Base-by-base conservation (phyloP, 2,329 filamentous ascomycete genomes). In the Colletotrichum kahawae region DNA sequence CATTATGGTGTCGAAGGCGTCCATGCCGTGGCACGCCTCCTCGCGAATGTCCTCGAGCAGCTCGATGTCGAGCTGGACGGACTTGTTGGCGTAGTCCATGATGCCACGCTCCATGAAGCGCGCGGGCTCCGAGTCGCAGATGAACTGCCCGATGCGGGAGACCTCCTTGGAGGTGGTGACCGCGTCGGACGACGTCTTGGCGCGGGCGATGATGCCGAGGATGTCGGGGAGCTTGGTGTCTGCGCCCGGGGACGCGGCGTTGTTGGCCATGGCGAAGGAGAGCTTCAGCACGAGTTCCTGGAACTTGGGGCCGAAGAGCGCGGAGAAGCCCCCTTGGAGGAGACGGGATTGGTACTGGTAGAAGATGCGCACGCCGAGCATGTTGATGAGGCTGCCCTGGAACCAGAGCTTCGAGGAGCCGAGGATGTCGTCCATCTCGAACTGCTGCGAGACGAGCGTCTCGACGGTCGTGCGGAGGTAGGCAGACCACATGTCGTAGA, bases 21-120 rank as follows among this genome's bases (percentile, higher is more conserved):
- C 88, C 88, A 91, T 91, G 10, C 89, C 89, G 27, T 83, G 82
- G 67, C 88, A 90, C 0, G 86, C 87, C 76, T 90, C 89, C 63
- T 88, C 86, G 8, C 89, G 85, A 2, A 90, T 86, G 69, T 89
- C 86, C 75, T 91, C 88, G 4, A 91, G 84, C 2, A 91, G 85
- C 68, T 87, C 85, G 67, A 90, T 89, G 60, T 91, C 88, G 4
- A 89, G 83, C 75, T 88, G 83, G 0, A 90, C 87, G 4, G 86
- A 87, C 70, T 83, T 85, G 18, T 84, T 83, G 1, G 88, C 88
- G 71, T 90, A 90, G 63, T 83, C 81, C 60, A 90, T 87, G 65
- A 90, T 86, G 6, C 89, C 88, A 2, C 85, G 85, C 76, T 91
- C 87, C 67, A 89, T 87, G 78, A 89, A 88, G 4, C 88, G 86